phyloP scores from a whole-genome alignment of 176 grass and related monocot species.

The Tuctoria greenei region DNA sequence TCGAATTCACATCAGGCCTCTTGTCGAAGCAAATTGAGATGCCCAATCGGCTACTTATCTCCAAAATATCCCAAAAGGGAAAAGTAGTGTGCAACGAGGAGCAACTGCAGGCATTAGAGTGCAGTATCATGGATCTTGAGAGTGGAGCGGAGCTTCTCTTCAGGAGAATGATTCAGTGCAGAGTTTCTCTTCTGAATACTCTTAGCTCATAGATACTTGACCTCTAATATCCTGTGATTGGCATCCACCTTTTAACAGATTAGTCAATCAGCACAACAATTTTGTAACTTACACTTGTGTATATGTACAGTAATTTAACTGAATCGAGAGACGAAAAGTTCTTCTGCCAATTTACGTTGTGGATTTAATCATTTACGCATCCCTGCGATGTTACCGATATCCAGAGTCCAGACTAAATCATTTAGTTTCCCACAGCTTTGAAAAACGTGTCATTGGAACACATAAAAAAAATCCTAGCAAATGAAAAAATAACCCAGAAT shows the following conservation, averaged over 20 bases:
- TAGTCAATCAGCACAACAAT: slow-evolving; percentile 15
- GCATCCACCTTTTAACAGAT: slow-evolving; percentile 47
- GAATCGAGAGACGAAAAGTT: neutral
- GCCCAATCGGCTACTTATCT: slow-evolving; percentile 38
- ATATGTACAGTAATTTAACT: slow-evolving; percentile 7
- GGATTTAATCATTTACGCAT: neutral
- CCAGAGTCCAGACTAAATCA: neutral
- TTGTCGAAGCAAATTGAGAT: slow-evolving; percentile 35
- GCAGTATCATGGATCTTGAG: slow-evolving; percentile 42
- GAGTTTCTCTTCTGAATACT: slow-evolving; percentile 54
- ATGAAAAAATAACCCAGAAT: neutral
- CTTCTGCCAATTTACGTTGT: neutral
- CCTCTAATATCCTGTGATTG: slow-evolving; percentile 23
- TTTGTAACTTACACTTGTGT: slow-evolving; percentile 3
- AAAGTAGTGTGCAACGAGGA: slow-evolving; percentile 32
- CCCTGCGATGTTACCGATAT: neutral
- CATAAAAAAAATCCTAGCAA: neutral
- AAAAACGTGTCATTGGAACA: neutral
- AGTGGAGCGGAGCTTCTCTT: slow-evolving; percentile 31
- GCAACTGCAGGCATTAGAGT: slow-evolving; percentile 45
- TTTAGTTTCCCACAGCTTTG: neutral
- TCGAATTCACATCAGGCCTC: slow-evolving; percentile 22
- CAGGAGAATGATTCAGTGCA: slow-evolving; percentile 44
- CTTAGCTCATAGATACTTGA: slow-evolving; percentile 34
- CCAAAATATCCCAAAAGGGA: slow-evolving; percentile 38